Evolutionary conservation across 176 grass and related monocot species (phyloP), one percentile per base, ranked within the genome.

Genomic region (Cocos nucifera): DNA sequence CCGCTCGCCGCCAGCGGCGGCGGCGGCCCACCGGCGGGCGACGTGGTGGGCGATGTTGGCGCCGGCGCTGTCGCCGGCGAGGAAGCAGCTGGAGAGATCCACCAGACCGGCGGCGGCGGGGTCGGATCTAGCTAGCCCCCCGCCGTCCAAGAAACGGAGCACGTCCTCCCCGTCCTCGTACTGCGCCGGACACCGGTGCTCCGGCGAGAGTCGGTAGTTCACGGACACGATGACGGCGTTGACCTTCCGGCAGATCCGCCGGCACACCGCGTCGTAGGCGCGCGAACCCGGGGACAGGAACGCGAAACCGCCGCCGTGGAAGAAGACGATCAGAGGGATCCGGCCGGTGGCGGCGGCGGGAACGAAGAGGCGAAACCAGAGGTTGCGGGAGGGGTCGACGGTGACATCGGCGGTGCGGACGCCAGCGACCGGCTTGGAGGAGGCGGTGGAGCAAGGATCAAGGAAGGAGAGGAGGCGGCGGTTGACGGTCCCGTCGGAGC

Each of bases 31-130:
- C 57, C 75, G 78, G 32, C 86, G 77, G 6, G 83, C 83, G 2
- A 96, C 80, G 71, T 96, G 86, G 80, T 89, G 89, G 3, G 68
- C 64, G 71, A 90, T 90, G 78, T 95, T 95, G 25, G 63, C 86
- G 2, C 91, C 86, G 1, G 91, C 86, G 62, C 86, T 90, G 70
- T 90, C 91, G 6, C 91, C 86, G 20, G 70, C 73, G 48, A 96
- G 72, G 76, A 87, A 96, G 67, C 83, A 87, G 57, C 80, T 77
- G 15, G 75, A 64, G 69, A 68, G 65, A 29, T 68, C 65, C 4
- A 25, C 65, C 8, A 68, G 25, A 8, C 6, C 53, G 3, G 52
- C 51, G 4, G 65, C 53, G 9, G 51, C n/a, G 12, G 51, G 6
- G 27, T 68, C 65, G 19, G 28, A 51, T 51, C 25, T 15, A 4